These are phyloP conservation scores for Boletellus emodensis DNA, from an alignment of 768 basidiomycete genomes.

Conservation along the genomic window DNA sequence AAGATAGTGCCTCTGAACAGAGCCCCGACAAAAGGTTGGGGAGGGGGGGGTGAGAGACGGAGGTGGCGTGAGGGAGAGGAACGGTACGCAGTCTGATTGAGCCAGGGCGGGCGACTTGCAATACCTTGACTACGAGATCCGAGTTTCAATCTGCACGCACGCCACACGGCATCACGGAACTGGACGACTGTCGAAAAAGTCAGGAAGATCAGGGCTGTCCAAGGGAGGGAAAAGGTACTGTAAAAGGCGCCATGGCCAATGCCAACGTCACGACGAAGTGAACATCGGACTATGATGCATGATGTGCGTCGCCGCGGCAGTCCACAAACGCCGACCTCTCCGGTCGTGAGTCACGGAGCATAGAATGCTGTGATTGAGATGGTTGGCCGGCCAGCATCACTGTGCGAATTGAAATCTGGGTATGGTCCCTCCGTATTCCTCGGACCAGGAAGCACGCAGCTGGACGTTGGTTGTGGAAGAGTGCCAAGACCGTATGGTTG, in stretches of 20 bases:
- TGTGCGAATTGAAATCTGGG: not conserved
- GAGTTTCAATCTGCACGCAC: not conserved
- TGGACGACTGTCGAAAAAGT: not conserved
- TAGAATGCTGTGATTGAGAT: conserved; percentile 2
- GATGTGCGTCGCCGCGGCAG: not conserved
- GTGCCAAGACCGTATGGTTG: no score
- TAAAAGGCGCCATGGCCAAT: not conserved
- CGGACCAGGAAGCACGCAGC: no score
- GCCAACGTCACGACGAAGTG: not conserved
- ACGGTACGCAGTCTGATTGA: not conserved
- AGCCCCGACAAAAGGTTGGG: not conserved
- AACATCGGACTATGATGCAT: no score
- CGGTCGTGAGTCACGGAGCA: not conserved
- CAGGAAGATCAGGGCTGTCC: not conserved
- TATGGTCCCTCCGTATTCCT: no score
- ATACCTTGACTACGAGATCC: conserved; percentile 20
- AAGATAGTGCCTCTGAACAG: conserved; percentile 1
- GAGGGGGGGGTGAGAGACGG: conserved; percentile 1
- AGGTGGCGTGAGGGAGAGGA: conserved; percentile 11
- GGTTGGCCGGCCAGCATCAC: not conserved
- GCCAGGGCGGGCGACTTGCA: not conserved
- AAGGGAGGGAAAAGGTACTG: not conserved
- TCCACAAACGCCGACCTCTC: not conserved
- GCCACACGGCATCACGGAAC: not conserved
- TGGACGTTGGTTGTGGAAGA: not conserved